Evolutionary conservation across 345 rosid genomes (phyloP), one percentile per base, ranked within the genome.

Genomic region (Populus tremula): DNA sequence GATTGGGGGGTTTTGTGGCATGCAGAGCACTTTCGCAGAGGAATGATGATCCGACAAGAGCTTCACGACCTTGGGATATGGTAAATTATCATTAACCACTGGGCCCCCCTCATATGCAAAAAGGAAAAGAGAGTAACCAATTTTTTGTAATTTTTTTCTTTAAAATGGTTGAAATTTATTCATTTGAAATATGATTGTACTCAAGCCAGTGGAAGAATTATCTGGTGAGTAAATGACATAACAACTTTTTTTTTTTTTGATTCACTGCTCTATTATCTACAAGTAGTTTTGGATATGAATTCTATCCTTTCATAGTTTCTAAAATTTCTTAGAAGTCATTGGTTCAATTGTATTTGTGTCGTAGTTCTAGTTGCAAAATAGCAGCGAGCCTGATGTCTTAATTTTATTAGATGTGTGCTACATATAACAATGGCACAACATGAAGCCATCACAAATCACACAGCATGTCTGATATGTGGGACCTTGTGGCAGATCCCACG

Each of bases 1-100:
- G 99, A n/a, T 81, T 95, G 88, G 99, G 97, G 90, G 99, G 99
- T 76, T 95, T 94, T 77, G 90, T 91, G 71, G 98, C 98, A 72
- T 90, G 94, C 85, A 82, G 92, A 68, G 97, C 98, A 79, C 97
- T 94, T 72, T 93, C 98, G 7, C 90, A 93, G 83, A 88, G 95
- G 88, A 94, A 94, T 47, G 79, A 78, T 71, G 95, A 94, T 82
- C 98, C 98, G 8, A 74, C 96, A 79, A 93, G 83, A 90, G 98
- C 98, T 84, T 94, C 98, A 71, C 91, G 98, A 67, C 98, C 98
- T 77, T 94, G 98, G 98, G 97, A 94, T 88, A 85, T 67, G 68
- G 98, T 94, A 89, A 81, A 76, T 43, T 82, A 71, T 71, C 71
- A 7, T 56, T 49, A 17, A 36, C 38, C 31, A 77, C 39, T 39